Conservation (phyloP, 2,329 filamentous ascomycete genomes). For the Penicillium brasilianum region DNA sequence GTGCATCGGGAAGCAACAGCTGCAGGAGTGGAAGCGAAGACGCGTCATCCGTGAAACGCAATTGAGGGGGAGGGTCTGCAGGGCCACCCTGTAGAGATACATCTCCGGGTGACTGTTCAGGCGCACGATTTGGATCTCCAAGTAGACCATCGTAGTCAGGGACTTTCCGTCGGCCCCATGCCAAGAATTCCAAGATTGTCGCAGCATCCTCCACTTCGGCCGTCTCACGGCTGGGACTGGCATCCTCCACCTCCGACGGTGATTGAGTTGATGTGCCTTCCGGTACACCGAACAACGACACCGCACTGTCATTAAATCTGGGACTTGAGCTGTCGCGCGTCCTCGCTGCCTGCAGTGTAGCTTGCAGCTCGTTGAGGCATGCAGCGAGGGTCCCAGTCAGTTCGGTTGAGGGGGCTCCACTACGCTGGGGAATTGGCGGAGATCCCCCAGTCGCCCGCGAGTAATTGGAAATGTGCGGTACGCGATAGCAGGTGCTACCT, state of each 20-base stretch:
- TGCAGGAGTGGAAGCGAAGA: neutral
- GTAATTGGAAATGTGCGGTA: neutral
- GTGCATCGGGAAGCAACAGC: neutral
- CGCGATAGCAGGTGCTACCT: neutral
- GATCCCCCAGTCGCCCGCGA: neutral
- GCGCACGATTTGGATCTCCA: neutral
- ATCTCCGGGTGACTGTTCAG: neutral
- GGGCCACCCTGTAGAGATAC: neutral
- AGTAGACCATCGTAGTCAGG: neutral
- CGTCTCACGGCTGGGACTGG: neutral
- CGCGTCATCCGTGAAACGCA: neutral
- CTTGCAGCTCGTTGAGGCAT: neutral
- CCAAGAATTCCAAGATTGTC: conserved; percentile 53
- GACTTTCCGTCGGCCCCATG: conserved; percentile 47
- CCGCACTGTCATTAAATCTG: neutral
- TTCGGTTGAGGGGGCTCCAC: neutral
- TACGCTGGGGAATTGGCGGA: neutral
- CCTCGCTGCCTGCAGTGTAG: neutral
- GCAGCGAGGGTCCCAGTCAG: neutral
- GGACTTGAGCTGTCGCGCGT: neutral
- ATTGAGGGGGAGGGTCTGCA: neutral
- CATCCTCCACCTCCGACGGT: neutral
- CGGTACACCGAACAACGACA: neutral
- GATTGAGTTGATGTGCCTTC: neutral
- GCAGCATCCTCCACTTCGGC: conserved; percentile 48